Percentiles rank a stretch among this genome's conserved stretches.
Evolutionary conservation across 371 early-diverging fungal species (phyloP).

Genomic region (Mortierella sp.): DNA sequence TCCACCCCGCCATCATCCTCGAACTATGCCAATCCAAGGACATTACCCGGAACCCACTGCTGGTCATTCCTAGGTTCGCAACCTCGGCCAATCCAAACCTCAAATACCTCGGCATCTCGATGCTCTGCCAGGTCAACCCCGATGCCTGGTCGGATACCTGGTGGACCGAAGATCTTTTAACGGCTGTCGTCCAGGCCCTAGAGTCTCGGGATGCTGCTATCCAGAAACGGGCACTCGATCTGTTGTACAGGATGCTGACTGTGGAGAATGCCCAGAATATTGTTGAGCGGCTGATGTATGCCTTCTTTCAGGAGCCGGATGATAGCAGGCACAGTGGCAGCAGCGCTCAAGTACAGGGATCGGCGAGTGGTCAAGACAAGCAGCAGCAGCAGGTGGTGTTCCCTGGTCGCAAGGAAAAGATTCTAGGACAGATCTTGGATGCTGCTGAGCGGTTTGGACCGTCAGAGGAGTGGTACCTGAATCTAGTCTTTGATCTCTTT

Average conservation of each 20-base stretch:
- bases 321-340: neutral
- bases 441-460: slow-evolving; percentile 45
- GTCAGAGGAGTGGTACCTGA: slow-evolving; percentile 47
- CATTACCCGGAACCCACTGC: slow-evolving; percentile 31
- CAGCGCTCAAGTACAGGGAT: neutral
- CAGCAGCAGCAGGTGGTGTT: neutral
- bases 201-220: slow-evolving; percentile 41
- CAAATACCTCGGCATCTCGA: slow-evolving; percentile 49
- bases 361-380: neutral
- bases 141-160: slow-evolving; percentile 54
- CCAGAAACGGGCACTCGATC: slow-evolving; percentile 36
- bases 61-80: slow-evolving; percentile 44
- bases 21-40: slow-evolving; percentile 45
- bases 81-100: slow-evolving; percentile 52
- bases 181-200: slow-evolving; percentile 42
- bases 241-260: slow-evolving; percentile 51
- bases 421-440: slow-evolving; percentile 47
- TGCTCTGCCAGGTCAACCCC: slow-evolving; percentile 53
- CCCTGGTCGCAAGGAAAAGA: slow-evolving; percentile 43
- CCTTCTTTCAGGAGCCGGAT: slow-evolving; percentile 41
- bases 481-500: slow-evolving; percentile 38
- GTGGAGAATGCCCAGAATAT: slow-evolving; percentile 50
- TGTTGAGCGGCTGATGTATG: slow-evolving; percentile 44
- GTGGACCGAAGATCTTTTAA: slow-evolving; percentile 50
- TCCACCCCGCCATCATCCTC: slow-evolving; percentile 47